phyloP scores from a whole-genome alignment of 441 rosid species.

The Gossypium davidsonii region DNA sequence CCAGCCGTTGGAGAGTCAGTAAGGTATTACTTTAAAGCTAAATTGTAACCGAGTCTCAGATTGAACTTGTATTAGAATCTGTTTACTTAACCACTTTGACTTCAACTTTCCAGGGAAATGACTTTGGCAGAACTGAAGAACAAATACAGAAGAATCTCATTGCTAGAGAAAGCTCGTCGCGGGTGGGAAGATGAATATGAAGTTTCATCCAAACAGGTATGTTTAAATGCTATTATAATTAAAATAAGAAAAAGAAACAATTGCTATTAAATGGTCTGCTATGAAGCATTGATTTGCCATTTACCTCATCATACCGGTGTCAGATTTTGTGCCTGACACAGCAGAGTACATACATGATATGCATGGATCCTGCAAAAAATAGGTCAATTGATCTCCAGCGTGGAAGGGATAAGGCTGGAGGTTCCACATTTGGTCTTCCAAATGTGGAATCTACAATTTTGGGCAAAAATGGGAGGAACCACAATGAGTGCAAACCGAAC shows the following conservation, averaged over 20 bases:
- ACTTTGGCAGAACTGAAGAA: slow-evolving; percentile 69
- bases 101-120: slow-evolving; percentile 66
- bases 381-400: not conserved
- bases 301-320: not conserved
- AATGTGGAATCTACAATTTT: not conserved
- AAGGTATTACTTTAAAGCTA: slow-evolving; percentile 43
- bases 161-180: slow-evolving; percentile 63
- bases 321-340: not conserved
- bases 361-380: not conserved
- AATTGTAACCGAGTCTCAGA: not conserved
- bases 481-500: not conserved
- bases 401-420: not conserved
- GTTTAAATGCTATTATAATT: not conserved
- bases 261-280: not conserved
- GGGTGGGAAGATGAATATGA: slow-evolving; percentile 99
- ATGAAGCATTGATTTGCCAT: not conserved
- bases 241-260: not conserved
- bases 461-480: not conserved
- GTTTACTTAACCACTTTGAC: slow-evolving; percentile 7
- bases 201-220: slow-evolving; percentile 91
- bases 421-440: not conserved
- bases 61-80: slow-evolving; percentile 2
- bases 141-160: slow-evolving; percentile 71
- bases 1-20: slow-evolving; percentile 96
- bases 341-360: not conserved